A percentile compares a stretch with the other conserved stretches of the same genome.
Conservation (phyloP, 169 alveolate genomes). For the Plasmodium yoelii region DNA sequence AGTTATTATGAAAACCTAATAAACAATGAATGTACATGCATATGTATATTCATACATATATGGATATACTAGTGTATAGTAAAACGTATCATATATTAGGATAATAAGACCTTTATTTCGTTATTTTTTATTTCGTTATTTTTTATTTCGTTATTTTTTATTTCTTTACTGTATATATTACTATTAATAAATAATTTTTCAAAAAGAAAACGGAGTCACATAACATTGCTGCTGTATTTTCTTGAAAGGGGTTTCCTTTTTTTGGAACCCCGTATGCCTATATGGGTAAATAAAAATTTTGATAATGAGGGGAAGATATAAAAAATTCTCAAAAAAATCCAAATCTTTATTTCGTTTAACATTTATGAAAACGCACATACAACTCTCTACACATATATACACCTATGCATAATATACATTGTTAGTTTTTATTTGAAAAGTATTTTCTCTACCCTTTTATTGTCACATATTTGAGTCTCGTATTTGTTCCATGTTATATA, state of each 20-base stretch:
- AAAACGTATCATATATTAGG: not conserved
- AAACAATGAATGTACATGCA: not conserved
- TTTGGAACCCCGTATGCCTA: not conserved
- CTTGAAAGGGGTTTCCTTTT: not conserved
- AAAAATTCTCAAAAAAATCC: too few relatives aligned
- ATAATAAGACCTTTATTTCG: not conserved
- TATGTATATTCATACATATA: not conserved
- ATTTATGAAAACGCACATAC: not conserved
- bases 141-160: not conserved
- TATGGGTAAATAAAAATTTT: not conserved
- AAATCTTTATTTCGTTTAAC: not conserved
- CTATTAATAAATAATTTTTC: slow-evolving; percentile 46
- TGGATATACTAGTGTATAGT: not conserved
- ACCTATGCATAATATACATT: not conserved
- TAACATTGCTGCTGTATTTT: slow-evolving; percentile 5
- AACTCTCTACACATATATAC: not conserved
- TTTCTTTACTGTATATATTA: slow-evolving; percentile 12
- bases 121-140: not conserved
- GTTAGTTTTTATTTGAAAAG: too few relatives aligned
- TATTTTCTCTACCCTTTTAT: not conserved
- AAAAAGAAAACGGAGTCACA: slow-evolving; percentile 36
- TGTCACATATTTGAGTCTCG: slow-evolving; percentile 34
- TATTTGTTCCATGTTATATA: slow-evolving; percentile 53
- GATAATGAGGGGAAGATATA: too few relatives aligned
- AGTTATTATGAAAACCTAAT: slow-evolving; percentile 33